phyloP scores from a whole-genome alignment of 495 filamentous ascomycete species.

The Immersiella caudata region DNA sequence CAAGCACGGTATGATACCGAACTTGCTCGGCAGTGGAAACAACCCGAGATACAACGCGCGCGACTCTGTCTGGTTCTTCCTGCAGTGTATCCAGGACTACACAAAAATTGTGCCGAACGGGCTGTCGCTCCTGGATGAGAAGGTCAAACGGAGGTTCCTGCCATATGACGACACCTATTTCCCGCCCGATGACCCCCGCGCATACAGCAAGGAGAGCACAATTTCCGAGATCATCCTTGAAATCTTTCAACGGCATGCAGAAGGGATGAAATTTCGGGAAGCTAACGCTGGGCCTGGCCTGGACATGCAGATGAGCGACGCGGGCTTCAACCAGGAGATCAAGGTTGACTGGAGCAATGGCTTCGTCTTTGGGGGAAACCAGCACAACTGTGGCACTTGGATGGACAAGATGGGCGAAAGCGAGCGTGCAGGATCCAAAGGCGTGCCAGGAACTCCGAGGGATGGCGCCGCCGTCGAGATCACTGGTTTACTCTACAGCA shows the following conservation, averaged over 20 bases:
- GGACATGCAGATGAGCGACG: conserved; percentile 90
- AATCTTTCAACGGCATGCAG: conserved; percentile 85
- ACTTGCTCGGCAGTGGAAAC: conserved; percentile 82
- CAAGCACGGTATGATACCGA: conserved; percentile 99
- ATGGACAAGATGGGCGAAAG: conserved; percentile 99
- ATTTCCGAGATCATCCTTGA: conserved; percentile 92
- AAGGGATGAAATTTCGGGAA: conserved; percentile 87
- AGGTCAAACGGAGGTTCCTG: conserved; percentile 82
- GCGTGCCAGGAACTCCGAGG: conserved; percentile 91
- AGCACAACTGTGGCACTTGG: conserved; percentile 97
- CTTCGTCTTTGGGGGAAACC: conserved; percentile 90
- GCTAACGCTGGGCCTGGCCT: conserved; percentile 87
- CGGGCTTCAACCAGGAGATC: conserved; percentile 89
- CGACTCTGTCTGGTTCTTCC: conserved; percentile 96
- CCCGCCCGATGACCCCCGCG: conserved; percentile 71
- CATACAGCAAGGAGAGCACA: conserved; percentile 80
- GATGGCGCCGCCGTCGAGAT: conserved; percentile 97
- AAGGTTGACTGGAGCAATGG: conserved; percentile 92
- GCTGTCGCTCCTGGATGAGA: conserved; percentile 69
- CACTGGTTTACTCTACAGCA: conserved; percentile 87
- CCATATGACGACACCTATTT: conserved; percentile 97
- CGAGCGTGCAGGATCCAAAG: conserved; percentile 85
- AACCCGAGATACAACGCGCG: conserved; percentile 95
- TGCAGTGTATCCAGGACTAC: conserved; percentile 95
- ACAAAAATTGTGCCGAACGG: conserved; percentile 81